Evolutionary conservation across 2,329 filamentous ascomycete species (phyloP).

Genomic region (Pseudocercospora ulei): DNA sequence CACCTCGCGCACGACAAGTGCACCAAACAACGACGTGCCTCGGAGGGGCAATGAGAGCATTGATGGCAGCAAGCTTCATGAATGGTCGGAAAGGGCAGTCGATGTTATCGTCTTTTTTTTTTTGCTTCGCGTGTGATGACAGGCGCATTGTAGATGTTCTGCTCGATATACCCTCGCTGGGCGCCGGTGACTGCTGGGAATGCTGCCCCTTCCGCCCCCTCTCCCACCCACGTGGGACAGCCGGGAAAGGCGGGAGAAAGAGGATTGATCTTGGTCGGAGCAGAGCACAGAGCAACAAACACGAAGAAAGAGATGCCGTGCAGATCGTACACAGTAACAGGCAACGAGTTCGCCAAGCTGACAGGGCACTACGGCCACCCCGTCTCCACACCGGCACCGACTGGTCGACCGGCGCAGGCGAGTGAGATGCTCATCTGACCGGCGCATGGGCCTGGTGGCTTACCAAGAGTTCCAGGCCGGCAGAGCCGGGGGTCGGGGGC

Average conservation of each 20-base stretch:
- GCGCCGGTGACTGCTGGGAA: conserved; percentile 7
- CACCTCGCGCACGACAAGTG: conserved; percentile 84
- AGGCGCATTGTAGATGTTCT: conserved; percentile 5
- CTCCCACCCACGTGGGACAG: conserved; percentile 9
- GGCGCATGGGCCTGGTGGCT: conserved; percentile 13
- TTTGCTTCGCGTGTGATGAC: conserved; percentile 2
- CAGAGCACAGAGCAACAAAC: neutral
- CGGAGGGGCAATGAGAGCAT: conserved; percentile 29
- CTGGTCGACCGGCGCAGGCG: neutral
- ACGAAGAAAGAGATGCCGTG: conserved; percentile 3
- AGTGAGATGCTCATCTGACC: conserved; percentile 10
- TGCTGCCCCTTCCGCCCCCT: neutral
- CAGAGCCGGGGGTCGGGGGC: conserved; percentile 4
- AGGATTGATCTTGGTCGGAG: conserved; percentile 1
- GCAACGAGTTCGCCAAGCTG: conserved; percentile 5
- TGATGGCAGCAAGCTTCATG: conserved; percentile 4
- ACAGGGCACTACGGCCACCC: neutral
- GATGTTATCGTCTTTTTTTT: conserved; percentile 4
- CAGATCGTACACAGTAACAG: conserved; percentile 8
- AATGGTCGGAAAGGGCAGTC: neutral
- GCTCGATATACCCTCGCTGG: conserved; percentile 12
- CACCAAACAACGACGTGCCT: conserved; percentile 55
- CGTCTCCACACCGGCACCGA: neutral
- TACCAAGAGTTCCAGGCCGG: conserved; percentile 14
- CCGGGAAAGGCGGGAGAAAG: neutral